These are phyloP conservation scores for Magnolia sinica DNA, from an alignment of 164 flowering plant genomes.

Conservation along the genomic window DNA sequence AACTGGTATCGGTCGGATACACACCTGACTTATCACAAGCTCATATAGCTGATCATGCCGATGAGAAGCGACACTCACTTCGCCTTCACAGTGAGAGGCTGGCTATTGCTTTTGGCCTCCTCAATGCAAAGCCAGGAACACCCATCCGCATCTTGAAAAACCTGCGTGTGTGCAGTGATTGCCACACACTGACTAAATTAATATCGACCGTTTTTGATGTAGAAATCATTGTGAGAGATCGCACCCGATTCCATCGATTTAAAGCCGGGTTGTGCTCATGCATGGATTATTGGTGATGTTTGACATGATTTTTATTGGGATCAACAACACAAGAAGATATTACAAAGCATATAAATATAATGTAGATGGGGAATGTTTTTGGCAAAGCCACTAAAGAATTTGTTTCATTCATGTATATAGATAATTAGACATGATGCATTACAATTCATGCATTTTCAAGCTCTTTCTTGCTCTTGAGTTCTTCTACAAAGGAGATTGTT, in stretches of 20 bases:
- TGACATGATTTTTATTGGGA: background rate
- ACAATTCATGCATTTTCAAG: background rate
- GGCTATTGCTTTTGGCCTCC: slow-evolving; percentile 70
- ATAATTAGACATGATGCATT: background rate
- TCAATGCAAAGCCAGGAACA: slow-evolving; percentile 39
- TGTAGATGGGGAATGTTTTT: background rate
- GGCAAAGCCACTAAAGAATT: background rate
- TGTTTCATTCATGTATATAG: background rate
- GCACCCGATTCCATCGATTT: slow-evolving; percentile 72
- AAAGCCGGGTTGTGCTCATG: slow-evolving; percentile 65
- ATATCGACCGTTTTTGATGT: slow-evolving; percentile 46
- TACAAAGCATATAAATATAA: background rate
- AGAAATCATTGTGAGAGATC: slow-evolving; percentile 76
- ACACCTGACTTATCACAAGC: slow-evolving; percentile 58
- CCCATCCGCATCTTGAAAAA: slow-evolving; percentile 72
- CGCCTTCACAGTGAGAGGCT: slow-evolving; percentile 74
- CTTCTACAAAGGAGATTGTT: background rate
- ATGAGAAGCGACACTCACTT: slow-evolving; percentile 42
- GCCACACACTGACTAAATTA: slow-evolving; percentile 61
- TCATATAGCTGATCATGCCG: slow-evolving; percentile 39
- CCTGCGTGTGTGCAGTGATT: slow-evolving; percentile 65
- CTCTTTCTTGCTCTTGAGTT: background rate
- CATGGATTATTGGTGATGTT: slow-evolving; percentile 60
- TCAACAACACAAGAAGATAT: background rate
- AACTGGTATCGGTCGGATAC: slow-evolving; percentile 41